A percentile compares a stretch with the other conserved stretches of the same genome.
These are phyloP conservation scores for Ascochyta viciae-villosae DNA, from an alignment of 2,329 filamentous ascomycete species.

Conservation along the genomic window DNA sequence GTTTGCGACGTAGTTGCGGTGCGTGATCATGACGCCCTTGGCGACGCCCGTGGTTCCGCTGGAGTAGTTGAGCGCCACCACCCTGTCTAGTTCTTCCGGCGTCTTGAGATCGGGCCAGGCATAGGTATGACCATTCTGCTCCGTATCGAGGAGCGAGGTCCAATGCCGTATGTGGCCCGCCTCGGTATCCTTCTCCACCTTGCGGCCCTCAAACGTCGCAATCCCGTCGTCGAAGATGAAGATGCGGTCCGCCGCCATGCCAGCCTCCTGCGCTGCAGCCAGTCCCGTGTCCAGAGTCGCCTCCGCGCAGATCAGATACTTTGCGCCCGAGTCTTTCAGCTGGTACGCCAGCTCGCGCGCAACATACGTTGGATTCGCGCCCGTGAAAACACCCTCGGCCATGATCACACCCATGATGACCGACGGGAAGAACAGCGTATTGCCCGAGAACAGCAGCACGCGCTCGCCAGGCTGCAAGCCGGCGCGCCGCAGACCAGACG, in stretches of 20 bases:
- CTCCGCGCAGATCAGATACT: conserved; percentile 70
- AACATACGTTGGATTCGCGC: conserved; percentile 73
- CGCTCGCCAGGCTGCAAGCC: conserved; percentile 72
- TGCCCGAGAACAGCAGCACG: conserved; percentile 75
- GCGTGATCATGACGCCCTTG: conserved; percentile 84
- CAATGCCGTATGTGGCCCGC: conserved; percentile 63
- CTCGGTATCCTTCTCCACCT: conserved; percentile 42
- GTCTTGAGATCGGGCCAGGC: conserved; percentile 66
- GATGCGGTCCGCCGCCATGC: conserved; percentile 62
- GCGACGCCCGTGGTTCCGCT: conserved; percentile 81
- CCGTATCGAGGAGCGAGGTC: conserved; percentile 63
- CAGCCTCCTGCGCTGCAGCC: conserved; percentile 67
- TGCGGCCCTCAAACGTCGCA: conserved; percentile 54
- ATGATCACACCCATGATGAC: conserved; percentile 77
- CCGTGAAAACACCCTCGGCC: conserved; percentile 80
- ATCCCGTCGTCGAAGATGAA: conserved; percentile 69
- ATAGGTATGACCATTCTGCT: conserved; percentile 62
- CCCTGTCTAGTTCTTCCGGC: conserved; percentile 59
- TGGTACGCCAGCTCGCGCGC: conserved; percentile 77
- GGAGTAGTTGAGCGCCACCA: conserved; percentile 79
- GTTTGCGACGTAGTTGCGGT: conserved; percentile 78
- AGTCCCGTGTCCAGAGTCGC: conserved; percentile 67
- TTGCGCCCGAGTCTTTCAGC: conserved; percentile 72
- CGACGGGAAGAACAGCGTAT: conserved; percentile 75
- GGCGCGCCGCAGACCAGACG: conserved; percentile 68